Evolutionary conservation across 2,329 filamentous ascomycete species (phyloP).

Genomic region (Plectosphaerella plurivora): DNA sequence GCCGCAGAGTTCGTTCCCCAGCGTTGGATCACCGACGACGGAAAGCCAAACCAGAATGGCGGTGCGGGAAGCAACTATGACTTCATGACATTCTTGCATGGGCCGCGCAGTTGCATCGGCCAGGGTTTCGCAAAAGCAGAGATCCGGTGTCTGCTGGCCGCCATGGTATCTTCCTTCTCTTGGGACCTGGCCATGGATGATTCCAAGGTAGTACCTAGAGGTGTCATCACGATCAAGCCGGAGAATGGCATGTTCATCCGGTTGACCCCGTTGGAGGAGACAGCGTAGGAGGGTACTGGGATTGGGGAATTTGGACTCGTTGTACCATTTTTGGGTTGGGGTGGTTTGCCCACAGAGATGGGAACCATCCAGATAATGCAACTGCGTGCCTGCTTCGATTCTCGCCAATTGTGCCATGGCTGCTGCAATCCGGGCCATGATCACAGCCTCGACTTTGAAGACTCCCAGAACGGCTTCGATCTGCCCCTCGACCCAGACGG

Average conservation of each 20-base stretch:
- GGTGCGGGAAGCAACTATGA: slow-evolving; percentile 66
- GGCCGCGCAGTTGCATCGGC: slow-evolving; percentile 82
- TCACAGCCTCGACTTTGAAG: too few species aligned
- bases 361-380: too few species aligned
- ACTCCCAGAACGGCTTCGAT: slow-evolving; percentile 7
- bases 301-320: too few species aligned
- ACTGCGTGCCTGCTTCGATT: too few species aligned
- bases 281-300: background rate
- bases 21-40: slow-evolving; percentile 53
- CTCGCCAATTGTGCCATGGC: too few species aligned
- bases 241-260: slow-evolving; percentile 60
- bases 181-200: slow-evolving; percentile 54
- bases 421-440: too few species aligned
- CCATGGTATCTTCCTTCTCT: slow-evolving; percentile 60
- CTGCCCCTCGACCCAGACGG: slow-evolving; percentile 7
- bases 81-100: slow-evolving; percentile 79
- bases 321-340: too few species aligned
- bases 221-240: slow-evolving; percentile 63
- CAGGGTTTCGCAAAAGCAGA: slow-evolving; percentile 69
- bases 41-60: slow-evolving; percentile 15
- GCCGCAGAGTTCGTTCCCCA: slow-evolving; percentile 66
- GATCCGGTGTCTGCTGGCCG: slow-evolving; percentile 68
- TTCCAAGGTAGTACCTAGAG: slow-evolving; percentile 53
- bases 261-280: slow-evolving; percentile 20
- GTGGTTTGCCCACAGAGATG: too few species aligned